A percentile compares a stretch with the other conserved stretches of the same genome.
Conservation (phyloP, 2,329 filamentous ascomycete species). For the Bipolaris cookei region DNA sequence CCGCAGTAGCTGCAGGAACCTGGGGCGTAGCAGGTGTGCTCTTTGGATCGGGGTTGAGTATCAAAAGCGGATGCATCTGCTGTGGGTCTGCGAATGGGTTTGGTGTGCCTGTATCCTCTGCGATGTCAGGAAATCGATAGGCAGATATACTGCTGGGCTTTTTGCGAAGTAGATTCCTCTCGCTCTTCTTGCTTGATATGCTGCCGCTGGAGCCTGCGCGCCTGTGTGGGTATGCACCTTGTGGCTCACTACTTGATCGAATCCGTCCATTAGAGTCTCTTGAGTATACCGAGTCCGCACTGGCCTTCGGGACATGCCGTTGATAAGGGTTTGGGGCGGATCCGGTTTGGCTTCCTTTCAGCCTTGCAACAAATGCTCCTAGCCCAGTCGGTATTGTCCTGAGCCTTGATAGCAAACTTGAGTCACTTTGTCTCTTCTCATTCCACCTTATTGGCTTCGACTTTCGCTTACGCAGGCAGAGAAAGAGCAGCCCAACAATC, state of each 20-base stretch:
- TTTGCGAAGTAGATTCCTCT: conserved; percentile 38
- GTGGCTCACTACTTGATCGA: conserved; percentile 40
- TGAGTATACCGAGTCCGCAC: conserved; percentile 44
- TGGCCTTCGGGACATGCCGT: conserved; percentile 38
- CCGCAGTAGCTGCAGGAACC: conserved; percentile 31
- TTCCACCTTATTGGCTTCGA: conserved; percentile 26
- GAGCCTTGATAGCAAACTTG: conserved; percentile 27
- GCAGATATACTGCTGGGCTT: conserved; percentile 39
- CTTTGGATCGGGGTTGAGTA: conserved; percentile 37
- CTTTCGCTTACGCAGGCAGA: conserved; percentile 43
- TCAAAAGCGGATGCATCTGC: conserved; percentile 25
- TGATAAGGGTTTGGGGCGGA: conserved; percentile 38
- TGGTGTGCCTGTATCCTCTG: conserved; percentile 32
- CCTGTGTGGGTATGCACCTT: conserved; percentile 30
- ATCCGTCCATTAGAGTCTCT: conserved; percentile 31
- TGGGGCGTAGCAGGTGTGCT: conserved; percentile 35
- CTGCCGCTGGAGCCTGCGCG: conserved; percentile 37
- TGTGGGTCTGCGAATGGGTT: conserved; percentile 42
- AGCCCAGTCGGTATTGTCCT: conserved; percentile 31
- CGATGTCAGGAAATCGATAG: conserved; percentile 39
- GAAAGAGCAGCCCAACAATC: conserved; percentile 41
- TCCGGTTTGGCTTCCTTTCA: conserved; percentile 38
- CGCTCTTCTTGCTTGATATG: conserved; percentile 42
- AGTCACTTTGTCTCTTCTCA: conserved; percentile 24
- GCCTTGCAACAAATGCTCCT: conserved; percentile 32